phyloP scores from a whole-genome alignment of 2,329 filamentous ascomycete genomes.

The Sarocladium strictum region DNA sequence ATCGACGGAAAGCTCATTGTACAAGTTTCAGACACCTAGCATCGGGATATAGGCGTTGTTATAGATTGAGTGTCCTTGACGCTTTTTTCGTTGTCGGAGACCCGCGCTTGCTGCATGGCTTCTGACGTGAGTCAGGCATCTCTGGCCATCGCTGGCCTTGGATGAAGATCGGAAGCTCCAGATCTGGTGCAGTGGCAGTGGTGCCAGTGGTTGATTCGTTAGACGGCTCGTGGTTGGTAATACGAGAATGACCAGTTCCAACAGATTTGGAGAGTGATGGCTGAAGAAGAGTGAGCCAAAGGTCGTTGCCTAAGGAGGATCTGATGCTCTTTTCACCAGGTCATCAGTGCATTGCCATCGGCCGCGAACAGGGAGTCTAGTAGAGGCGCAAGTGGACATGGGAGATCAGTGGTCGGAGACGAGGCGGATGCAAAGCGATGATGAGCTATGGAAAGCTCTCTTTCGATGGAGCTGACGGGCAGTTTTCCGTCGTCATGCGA shows the following conservation, averaged over 20 bases:
- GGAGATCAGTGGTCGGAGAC: neutral
- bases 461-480: neutral
- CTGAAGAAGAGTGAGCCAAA: slow-evolving; percentile 12
- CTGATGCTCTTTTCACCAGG: neutral
- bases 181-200: slow-evolving; percentile 4
- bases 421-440: neutral
- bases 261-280: neutral
- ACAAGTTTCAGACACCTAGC: neutral
- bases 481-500: no score
- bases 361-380: no score
- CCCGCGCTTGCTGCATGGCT: no score
- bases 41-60: no score
- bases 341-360: neutral
- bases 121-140: slow-evolving; percentile 19
- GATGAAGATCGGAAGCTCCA: slow-evolving; percentile 22
- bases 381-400: neutral
- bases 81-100: no score
- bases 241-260: neutral
- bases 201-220: slow-evolving; percentile 1
- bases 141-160: slow-evolving; percentile 20
- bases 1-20: neutral
- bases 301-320: slow-evolving; percentile 3
- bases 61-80: no score
- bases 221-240: neutral
- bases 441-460: neutral